Evolutionary conservation across 352 stramenopile genomes (phyloP).

Genomic region (Thraustochytrium sp.): DNA sequence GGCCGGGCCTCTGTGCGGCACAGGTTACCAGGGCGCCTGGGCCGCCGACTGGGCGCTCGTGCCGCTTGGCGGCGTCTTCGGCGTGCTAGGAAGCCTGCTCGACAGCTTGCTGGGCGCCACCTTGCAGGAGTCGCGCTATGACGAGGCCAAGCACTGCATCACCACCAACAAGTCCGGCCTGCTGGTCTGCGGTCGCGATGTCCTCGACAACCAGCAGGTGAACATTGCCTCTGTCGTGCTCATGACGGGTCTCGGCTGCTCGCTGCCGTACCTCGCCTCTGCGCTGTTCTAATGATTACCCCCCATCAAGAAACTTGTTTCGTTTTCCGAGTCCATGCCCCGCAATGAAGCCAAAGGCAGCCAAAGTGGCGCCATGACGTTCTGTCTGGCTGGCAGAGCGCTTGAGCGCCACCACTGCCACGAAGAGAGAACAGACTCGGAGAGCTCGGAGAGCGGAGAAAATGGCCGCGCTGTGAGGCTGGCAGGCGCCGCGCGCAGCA

Average conservation of each 20-base stretch:
- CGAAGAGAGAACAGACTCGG: no score
- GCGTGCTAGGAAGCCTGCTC: constrained; percentile 66
- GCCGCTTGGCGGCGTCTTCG: constrained; percentile 58
- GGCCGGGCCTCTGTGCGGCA: constrained; percentile 34
- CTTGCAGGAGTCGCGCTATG: constrained; percentile 67
- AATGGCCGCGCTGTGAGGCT: no score
- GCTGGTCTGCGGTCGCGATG: not conserved
- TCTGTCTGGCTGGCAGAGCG: no score
- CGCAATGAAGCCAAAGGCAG: no score
- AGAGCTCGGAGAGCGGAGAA: no score
- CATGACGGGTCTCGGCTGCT: not conserved
- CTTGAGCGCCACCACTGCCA: no score
- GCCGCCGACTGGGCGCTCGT: constrained; percentile 57
- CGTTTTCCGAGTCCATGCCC: no score
- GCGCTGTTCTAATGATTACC: no score
- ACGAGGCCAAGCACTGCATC: constrained; percentile 48
- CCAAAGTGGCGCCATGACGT: no score
- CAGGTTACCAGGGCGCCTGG: constrained; percentile 45
- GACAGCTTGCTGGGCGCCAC: constrained; percentile 74
- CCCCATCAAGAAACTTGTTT: no score
- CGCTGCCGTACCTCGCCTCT: no score
- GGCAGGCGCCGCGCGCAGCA: no score
- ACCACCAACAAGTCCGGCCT: not conserved
- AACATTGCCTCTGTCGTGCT: not conserved
- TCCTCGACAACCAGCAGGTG: constrained; percentile 35